Base-by-base conservation (phyloP, 2,329 filamentous ascomycete genomes). In the Epichloe amarillans region DNA sequence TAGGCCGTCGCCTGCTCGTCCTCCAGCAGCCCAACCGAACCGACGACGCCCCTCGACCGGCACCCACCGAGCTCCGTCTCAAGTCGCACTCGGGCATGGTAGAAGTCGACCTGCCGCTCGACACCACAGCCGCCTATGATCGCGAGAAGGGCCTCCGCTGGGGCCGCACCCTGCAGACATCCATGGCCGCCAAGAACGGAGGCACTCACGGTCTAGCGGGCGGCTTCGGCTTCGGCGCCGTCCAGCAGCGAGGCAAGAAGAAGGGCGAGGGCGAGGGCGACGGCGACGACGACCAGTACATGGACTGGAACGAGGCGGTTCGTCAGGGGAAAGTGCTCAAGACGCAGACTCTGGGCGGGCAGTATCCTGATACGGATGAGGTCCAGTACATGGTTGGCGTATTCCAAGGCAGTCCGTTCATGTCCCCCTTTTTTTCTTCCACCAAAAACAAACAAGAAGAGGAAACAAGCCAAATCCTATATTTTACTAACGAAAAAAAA, bases 301-400 rank as follows among this genome's bases (percentile, higher is more conserved):
- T 75, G 54, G 76, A 84, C 52, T 89, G 86, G 72, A 72, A 75
- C 47, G 81, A 83, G 56, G 83, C 85, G 5, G 75, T 84, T 48
- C 74, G 80, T 50, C 79, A 81, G 59, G 84, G 84, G 50, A 81
- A 83, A 56, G 83, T 94, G 4, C 69, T 96, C 62, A 76, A 81
- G 47, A 85, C 81, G 53, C 88, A 95, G 71, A 95, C 89, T 0
- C 74, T 95, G 21, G 90, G 89, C 44, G 93, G 93, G 0, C 83
- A 91, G 64, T 83, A 88, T 54, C 75, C 83, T 12, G 76, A 80
- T 40, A 72, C 81, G 3, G 80, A 83, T 56, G 79, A 84, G 56
- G 84, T 84, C 21, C 84, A 88, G 57, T 95, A 95, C 70, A 94
- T 96, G 82, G 76, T 96, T 47, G 93, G 88, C 30, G 84, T 89